phyloP scores from a whole-genome alignment of 2,329 filamentous ascomycete species.

The Trichoderma harzianum region DNA sequence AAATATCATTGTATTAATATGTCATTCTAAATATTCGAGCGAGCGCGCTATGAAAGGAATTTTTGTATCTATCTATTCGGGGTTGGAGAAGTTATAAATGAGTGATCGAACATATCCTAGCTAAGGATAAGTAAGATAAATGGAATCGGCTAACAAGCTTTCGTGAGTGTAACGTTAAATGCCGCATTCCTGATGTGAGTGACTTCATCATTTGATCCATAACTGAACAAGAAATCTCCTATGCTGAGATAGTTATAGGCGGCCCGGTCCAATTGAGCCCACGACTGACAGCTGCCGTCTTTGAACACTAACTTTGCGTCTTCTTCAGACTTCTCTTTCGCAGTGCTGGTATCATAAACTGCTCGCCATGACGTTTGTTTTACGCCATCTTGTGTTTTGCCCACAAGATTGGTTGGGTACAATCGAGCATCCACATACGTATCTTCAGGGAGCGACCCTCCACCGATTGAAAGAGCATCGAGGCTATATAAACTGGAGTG shows the following conservation, averaged over 20 bases:
- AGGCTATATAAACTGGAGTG: neutral
- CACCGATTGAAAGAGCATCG: neutral
- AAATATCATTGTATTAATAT: neutral
- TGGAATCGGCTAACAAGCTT: neutral
- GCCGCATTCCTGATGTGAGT: neutral
- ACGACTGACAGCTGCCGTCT: constrained; percentile 31
- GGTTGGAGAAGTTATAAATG: neutral
- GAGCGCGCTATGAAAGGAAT: neutral
- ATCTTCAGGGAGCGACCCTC: neutral
- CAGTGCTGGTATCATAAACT: constrained; percentile 26
- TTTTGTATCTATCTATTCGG: neutral
- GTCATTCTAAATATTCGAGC: neutral
- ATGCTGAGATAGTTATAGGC: constrained; percentile 33
- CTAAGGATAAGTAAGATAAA: neutral
- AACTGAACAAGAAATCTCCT: constrained; percentile 25
- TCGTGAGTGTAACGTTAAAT: neutral
- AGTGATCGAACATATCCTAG: neutral
- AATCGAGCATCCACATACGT: neutral
- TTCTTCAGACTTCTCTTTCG: constrained; percentile 20
- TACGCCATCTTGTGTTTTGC: neutral
- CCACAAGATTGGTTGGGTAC: neutral
- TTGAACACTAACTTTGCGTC: constrained; percentile 29
- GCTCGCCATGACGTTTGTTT: constrained; percentile 32
- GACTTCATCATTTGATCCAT: neutral
- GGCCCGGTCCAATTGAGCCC: constrained; percentile 32